Evolutionary conservation across 2,329 filamentous ascomycete genomes (phyloP).

Genomic region (Cordyceps cateniannulata): DNA sequence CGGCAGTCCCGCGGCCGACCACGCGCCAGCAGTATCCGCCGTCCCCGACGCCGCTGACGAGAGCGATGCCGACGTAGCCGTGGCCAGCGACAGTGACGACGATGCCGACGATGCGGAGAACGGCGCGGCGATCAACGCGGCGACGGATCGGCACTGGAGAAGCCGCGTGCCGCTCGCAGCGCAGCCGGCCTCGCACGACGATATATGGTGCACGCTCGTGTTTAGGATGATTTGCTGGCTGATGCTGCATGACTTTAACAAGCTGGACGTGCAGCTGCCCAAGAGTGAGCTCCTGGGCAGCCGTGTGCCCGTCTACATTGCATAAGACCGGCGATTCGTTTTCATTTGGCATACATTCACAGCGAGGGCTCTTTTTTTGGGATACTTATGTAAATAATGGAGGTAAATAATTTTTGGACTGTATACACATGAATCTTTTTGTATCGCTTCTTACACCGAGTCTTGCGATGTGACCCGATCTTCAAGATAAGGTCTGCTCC

Average conservation of each 20-base stretch:
- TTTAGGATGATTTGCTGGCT: slow-evolving; percentile 55
- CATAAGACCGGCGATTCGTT: slow-evolving; percentile 13
- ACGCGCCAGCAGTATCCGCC: too few relatives aligned
- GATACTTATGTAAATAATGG: background rate
- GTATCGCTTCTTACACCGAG: background rate
- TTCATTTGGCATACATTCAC: background rate
- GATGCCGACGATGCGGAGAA: background rate
- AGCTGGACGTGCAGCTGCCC: slow-evolving; percentile 44
- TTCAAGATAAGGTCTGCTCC: too few relatives aligned
- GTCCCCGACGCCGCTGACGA: background rate
- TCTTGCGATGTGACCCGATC: too few relatives aligned
- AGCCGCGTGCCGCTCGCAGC: slow-evolving; percentile 23
- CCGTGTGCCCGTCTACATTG: slow-evolving; percentile 50
- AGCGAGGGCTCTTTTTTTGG: background rate
- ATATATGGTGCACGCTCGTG: slow-evolving; percentile 49
- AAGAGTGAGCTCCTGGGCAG: slow-evolving; percentile 49
- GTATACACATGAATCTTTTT: background rate
- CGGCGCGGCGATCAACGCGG: background rate
- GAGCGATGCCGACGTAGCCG: background rate
- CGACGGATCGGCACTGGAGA: slow-evolving; percentile 21
- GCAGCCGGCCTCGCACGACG: slow-evolving; percentile 26
- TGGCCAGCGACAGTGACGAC: background rate
- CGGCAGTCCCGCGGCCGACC: background rate
- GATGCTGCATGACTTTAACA: slow-evolving; percentile 50
- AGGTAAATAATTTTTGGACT: background rate